Conservation (phyloP, 2,329 filamentous ascomycete species). For the Berkeleyomyces rouxiae region DNA sequence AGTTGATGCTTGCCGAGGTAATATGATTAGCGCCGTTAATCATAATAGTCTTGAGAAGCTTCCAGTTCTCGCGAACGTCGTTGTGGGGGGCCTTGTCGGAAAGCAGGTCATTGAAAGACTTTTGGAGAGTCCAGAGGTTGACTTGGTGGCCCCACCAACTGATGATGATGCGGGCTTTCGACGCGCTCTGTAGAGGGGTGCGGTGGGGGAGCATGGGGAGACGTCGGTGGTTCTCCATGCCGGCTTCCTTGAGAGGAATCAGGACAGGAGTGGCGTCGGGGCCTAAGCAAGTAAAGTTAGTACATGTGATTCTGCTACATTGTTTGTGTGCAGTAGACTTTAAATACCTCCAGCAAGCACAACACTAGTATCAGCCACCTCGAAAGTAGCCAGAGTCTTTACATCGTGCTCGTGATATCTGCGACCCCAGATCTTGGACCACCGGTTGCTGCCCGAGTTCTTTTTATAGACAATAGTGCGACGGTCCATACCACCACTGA, state of each 20-base stretch:
- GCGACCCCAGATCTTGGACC: constrained; percentile 73
- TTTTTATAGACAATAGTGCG: constrained; percentile 70
- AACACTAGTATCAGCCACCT: constrained; percentile 67
- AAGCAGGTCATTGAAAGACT: constrained; percentile 30
- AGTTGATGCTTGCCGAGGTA: constrained; percentile 54
- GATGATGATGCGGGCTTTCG: constrained; percentile 57
- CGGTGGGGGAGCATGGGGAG: constrained; percentile 73
- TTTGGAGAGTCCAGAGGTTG: constrained; percentile 54
- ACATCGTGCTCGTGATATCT: constrained; percentile 88
- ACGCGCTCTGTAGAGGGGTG: constrained; percentile 55
- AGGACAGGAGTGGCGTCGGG: constrained; percentile 74
- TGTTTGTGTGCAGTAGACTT: neutral
- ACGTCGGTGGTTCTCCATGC: constrained; percentile 68
- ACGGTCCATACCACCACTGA: constrained; percentile 85
- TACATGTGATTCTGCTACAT: constrained; percentile 4
- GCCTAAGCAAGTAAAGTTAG: constrained; percentile 34
- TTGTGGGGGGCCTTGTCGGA: constrained; percentile 25
- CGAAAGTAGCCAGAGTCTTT: constrained; percentile 82
- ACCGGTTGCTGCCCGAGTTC: constrained; percentile 44
- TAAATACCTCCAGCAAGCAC: constrained; percentile 73
- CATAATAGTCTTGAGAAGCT: constrained; percentile 52
- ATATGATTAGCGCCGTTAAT: constrained; percentile 67
- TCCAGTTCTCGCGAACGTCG: constrained; percentile 37
- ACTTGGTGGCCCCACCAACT: constrained; percentile 89
- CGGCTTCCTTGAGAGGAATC: constrained; percentile 53